Conservation (phyloP, 176 grass and related monocot genomes). For the Raddia distichophylla region DNA sequence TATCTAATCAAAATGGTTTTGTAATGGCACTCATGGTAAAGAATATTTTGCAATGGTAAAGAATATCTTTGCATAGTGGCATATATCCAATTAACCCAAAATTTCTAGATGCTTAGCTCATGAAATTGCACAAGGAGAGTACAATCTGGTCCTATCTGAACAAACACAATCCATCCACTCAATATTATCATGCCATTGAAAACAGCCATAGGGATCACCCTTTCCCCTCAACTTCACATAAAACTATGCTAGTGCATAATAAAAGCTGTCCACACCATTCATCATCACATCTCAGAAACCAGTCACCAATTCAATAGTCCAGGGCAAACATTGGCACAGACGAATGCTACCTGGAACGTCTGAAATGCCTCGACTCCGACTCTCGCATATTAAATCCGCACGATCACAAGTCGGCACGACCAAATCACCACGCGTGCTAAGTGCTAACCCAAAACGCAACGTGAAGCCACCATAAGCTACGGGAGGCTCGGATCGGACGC, state of each 20-base stretch:
- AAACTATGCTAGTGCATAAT: not conserved
- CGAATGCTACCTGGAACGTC: not conserved
- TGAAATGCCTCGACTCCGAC: conserved; percentile 6
- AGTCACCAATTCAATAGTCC: not conserved
- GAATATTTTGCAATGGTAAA: too few relatives aligned
- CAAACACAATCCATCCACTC: not conserved
- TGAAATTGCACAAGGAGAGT: not conserved
- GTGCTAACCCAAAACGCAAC: not conserved
- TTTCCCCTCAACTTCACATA: not conserved
- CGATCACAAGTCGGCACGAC: not conserved
- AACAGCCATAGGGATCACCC: not conserved
- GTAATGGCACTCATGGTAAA: too few relatives aligned
- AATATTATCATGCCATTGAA: not conserved
- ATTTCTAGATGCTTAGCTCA: not conserved
- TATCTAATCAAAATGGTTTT: too few relatives aligned
- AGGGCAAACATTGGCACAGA: not conserved
- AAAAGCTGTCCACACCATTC: not conserved
- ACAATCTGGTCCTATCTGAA: not conserved
- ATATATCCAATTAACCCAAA: not conserved
- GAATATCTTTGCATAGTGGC: too few relatives aligned
- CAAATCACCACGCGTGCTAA: not conserved
- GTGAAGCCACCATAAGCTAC: not conserved
- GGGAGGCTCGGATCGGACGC: conserved; percentile 33
- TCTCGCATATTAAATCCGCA: conserved; percentile 3
- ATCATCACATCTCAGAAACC: conserved; percentile 6